phyloP scores from a whole-genome alignment of 2,329 filamentous ascomycete species.

The Zymoseptoria crescenta region DNA sequence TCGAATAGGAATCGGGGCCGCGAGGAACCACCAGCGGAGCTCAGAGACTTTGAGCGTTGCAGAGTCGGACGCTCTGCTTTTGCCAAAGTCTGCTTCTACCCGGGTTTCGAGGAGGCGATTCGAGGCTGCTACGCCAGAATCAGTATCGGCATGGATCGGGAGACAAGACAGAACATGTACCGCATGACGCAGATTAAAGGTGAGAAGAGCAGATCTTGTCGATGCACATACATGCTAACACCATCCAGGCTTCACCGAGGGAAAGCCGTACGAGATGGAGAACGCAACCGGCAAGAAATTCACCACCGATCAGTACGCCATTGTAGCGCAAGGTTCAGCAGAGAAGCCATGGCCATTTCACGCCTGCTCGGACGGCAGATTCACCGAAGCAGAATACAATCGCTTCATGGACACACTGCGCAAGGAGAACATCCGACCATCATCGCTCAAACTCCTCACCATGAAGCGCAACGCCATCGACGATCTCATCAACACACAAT shows the following conservation, averaged over 20 bases:
- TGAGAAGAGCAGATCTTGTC: constrained; percentile 32
- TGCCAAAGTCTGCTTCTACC: constrained; percentile 85
- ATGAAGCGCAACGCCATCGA: constrained; percentile 77
- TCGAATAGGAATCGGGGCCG: constrained; percentile 34
- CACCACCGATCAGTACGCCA: constrained; percentile 76
- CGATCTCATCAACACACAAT: constrained; percentile 65
- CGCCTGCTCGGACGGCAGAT: constrained; percentile 73
- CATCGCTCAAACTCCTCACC: constrained; percentile 61
- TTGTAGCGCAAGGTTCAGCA: constrained; percentile 73
- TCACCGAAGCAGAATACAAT: constrained; percentile 72
- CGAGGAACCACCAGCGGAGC: constrained; percentile 60
- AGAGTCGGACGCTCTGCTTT: constrained; percentile 81
- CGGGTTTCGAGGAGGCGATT: constrained; percentile 75
- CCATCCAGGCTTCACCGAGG: constrained; percentile 61
- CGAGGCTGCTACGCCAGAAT: constrained; percentile 79
- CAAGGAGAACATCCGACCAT: constrained; percentile 63
- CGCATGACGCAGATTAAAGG: constrained; percentile 84
- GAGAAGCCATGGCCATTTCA: constrained; percentile 85
- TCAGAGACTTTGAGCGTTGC: constrained; percentile 77
- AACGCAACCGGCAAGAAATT: constrained; percentile 66
- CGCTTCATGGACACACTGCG: constrained; percentile 70
- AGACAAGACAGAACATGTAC: constrained; percentile 67
- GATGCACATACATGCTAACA: neutral
- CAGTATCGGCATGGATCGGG: constrained; percentile 66
- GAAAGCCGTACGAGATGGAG: constrained; percentile 76